Base-by-base conservation (phyloP, 768 basidiomycete species). In the Amanita polypyramis region DNA sequence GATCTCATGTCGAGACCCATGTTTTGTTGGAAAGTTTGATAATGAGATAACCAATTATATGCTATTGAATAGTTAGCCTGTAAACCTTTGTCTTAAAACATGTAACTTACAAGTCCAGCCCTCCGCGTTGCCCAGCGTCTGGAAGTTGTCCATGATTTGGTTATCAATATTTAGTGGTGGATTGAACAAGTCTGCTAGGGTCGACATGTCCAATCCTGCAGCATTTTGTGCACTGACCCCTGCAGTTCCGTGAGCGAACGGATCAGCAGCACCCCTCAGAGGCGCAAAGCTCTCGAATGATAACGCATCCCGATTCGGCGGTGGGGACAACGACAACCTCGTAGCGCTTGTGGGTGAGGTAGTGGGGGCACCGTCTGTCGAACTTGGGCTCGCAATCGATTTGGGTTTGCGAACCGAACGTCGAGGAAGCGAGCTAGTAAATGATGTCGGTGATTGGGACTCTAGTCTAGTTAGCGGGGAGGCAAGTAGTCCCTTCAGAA, bases 401-500 rank as follows among this genome's bases (percentile, higher is more conserved):
- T 36, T 49, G 27, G 21, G 5, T 35, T 19, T 41, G 14, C 47
- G 47, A 17, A 10, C 17, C 11, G 40, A 20, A 8, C 40, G 14
- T 7, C 47, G 38, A 8, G 47, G 47, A 19, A 49, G 47, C 17
- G 47, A 40, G n/a, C n/a, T 10, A 2, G 32, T 14, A 1, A 39
- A 42, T n/a, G 21, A 20, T 25, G 40, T 12, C 12, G 47, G 47
- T 8, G 47, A 49, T 30, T 49, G 47, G 12, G 39, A 41, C 25
- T 33, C 39, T 4, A 49, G 47, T 29, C 47, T 40, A 8, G 72
- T 69, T 60, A 67, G 72, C 15, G 77, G 77, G n/a, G 74, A 74
- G 12, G 75, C 75, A 6, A 91, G 71, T 4, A 91, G 70, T 30
- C 80, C 78, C 37, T 76, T 75, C 39, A 92, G 70, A 74, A 91